These are phyloP conservation scores for Pueraria montana DNA, from an alignment of 306 rosid genomes.

Conservation along the genomic window DNA sequence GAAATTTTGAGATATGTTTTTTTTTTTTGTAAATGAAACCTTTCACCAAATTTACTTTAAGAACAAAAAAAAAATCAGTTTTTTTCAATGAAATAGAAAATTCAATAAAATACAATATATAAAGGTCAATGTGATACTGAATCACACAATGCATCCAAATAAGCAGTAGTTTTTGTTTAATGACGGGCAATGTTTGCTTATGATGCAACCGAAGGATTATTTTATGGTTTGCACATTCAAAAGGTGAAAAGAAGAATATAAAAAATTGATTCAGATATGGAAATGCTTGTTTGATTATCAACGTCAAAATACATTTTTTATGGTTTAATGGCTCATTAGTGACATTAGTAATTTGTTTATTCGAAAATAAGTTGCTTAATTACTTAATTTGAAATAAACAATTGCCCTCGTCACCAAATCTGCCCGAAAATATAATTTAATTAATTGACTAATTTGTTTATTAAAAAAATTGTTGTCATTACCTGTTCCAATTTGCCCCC, in stretches of 20 bases:
- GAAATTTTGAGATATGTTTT: no score
- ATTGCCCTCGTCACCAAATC: neutral
- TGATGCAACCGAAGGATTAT: conserved; percentile 15
- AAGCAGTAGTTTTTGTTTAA: conserved; percentile 32
- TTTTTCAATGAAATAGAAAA: neutral
- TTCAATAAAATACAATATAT: neutral
- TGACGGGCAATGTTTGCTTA: neutral
- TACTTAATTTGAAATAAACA: conserved; percentile 11
- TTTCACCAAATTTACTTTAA: neutral
- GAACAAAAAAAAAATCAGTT: neutral
- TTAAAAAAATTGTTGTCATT: neutral
- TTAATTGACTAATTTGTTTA: neutral
- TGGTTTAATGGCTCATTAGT: conserved; percentile 16
- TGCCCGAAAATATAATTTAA: neutral
- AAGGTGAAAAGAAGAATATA: neutral
- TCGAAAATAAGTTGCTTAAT: conserved; percentile 21
- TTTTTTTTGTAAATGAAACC: no score
- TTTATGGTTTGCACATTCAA: conserved; percentile 34
- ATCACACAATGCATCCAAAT: conserved; percentile 33
- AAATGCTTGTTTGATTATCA: conserved; percentile 1
- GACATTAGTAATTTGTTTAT: neutral
- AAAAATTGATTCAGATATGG: neutral
- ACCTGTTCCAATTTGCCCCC: neutral
- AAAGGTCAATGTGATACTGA: conserved; percentile 13
- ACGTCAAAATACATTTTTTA: neutral